A percentile compares a stretch with the other conserved stretches of the same genome.
Evolutionary conservation across 495 filamentous ascomycete genomes (phyloP).

Genomic region (Xylaria acuta): DNA sequence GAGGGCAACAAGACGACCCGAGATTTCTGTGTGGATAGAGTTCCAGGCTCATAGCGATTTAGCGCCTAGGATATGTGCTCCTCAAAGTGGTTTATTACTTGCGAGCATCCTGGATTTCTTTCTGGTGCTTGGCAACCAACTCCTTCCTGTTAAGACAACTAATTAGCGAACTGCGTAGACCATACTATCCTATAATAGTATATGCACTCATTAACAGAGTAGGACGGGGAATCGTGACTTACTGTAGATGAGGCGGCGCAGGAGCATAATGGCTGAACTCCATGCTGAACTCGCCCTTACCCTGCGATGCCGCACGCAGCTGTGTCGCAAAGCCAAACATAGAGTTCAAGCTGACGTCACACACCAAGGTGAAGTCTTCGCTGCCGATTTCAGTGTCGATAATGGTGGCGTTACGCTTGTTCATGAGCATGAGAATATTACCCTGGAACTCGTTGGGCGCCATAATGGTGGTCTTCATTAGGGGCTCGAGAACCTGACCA

Average conservation of each 20-base stretch:
- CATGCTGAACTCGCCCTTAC: conserved; percentile 99
- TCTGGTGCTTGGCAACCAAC: conserved; percentile 84
- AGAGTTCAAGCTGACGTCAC: conserved; percentile 89
- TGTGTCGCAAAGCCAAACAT: conserved; percentile 98
- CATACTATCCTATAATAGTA: conserved; percentile 22
- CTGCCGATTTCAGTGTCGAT: conserved; percentile 93
- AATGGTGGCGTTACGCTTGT: conserved; percentile 95
- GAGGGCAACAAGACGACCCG: background rate
- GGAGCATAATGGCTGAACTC: conserved; percentile 96
- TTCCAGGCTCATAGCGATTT: background rate
- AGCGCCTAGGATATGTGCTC: background rate
- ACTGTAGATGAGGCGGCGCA: conserved; percentile 89
- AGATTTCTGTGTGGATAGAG: background rate
- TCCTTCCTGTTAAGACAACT: conserved; percentile 67
- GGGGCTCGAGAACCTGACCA: conserved; percentile 86
- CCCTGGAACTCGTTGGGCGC: conserved; percentile 98
- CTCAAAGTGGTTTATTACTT: conserved; percentile 12
- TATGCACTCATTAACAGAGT: background rate
- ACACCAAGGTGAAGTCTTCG: conserved; percentile 94
- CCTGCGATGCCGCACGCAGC: conserved; percentile 92
- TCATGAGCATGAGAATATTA: conserved; percentile 90
- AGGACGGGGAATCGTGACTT: conserved; percentile 47
- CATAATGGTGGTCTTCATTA: conserved; percentile 98
- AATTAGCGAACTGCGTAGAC: conserved; percentile 27
- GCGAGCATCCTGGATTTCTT: conserved; percentile 76